phyloP scores from a whole-genome alignment of 306 rosid genomes.

The Pachyrhizus erosus region DNA sequence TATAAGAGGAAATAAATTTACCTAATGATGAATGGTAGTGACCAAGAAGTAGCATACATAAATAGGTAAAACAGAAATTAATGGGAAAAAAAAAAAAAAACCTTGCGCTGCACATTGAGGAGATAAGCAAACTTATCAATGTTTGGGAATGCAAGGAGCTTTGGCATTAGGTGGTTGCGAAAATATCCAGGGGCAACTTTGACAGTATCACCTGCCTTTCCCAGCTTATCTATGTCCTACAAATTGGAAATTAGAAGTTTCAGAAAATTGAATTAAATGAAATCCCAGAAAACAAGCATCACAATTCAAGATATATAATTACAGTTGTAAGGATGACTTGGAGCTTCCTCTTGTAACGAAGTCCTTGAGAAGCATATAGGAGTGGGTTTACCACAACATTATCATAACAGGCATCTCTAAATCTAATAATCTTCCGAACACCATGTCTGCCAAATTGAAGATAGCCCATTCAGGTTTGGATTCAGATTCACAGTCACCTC shows the following conservation, averaged over 20 bases:
- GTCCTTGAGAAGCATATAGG: constrained; percentile 71
- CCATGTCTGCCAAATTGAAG: constrained; percentile 69
- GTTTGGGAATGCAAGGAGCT: constrained; percentile 90
- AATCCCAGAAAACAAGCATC: constrained; percentile 16
- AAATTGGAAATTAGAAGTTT: constrained; percentile 31
- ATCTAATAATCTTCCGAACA: constrained; percentile 58
- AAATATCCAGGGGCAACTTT: constrained; percentile 94
- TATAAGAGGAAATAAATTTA: constrained; percentile 4
- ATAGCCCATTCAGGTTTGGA: constrained; percentile 54
- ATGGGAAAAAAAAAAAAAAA: neutral
- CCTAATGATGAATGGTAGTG: constrained; percentile 19
- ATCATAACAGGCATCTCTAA: constrained; percentile 53
- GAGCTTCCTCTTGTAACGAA: constrained; percentile 71
- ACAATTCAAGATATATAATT: constrained; percentile 24
- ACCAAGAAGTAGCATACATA: neutral
- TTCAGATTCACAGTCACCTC: constrained; percentile 2
- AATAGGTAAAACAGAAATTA: neutral
- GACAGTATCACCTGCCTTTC: constrained; percentile 85
- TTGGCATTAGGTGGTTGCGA: constrained; percentile 95
- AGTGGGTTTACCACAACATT: constrained; percentile 63
- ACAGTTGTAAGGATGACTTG: constrained; percentile 87
- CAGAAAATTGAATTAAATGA: neutral
- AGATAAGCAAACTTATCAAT: constrained; percentile 85
- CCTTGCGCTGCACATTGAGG: constrained; percentile 79
- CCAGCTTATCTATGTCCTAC: constrained; percentile 79